Percentiles rank a stretch among this genome's conserved stretches.
Conservation (phyloP, 257 asterid genomes). For the Striga asiatica region DNA sequence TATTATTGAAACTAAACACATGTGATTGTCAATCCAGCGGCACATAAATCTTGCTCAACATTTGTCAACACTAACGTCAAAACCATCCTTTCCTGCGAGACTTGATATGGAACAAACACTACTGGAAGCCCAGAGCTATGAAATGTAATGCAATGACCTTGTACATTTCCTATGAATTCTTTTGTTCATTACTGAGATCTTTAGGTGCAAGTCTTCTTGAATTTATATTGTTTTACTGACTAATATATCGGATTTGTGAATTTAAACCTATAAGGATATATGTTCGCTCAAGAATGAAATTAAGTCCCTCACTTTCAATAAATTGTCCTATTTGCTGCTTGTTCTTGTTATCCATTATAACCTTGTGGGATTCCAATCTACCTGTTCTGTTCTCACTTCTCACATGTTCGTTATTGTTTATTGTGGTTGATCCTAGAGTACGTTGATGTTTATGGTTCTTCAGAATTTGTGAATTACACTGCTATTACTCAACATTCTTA, state of each 20-base stretch:
- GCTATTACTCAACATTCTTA: too few species aligned
- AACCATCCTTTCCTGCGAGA: constrained; percentile 68
- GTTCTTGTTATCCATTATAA: background rate
- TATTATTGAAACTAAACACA: constrained; percentile 16
- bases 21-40: constrained; percentile 51
- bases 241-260: background rate
- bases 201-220: background rate
- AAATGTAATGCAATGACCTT: constrained; percentile 45
- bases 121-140: constrained; percentile 89
- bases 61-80: constrained; percentile 73
- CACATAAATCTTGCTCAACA: constrained; percentile 97
- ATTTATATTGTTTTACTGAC: constrained; percentile 3
- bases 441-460: too few species aligned
- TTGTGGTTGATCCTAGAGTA: too few species aligned
- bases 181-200: constrained; percentile 2
- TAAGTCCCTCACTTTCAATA: background rate
- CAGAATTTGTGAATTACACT: too few species aligned
- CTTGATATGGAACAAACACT: constrained; percentile 97
- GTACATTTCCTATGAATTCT: background rate
- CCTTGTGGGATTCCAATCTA: background rate
- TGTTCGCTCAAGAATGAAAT: background rate
- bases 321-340: background rate
- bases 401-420: too few species aligned
- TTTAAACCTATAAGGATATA: background rate
- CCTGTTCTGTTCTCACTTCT: too few species aligned